A percentile compares a stretch with the other conserved stretches of the same genome.
phyloP scores from a whole-genome alignment of 2,329 filamentous ascomycete species.

The Coniella vitis region DNA sequence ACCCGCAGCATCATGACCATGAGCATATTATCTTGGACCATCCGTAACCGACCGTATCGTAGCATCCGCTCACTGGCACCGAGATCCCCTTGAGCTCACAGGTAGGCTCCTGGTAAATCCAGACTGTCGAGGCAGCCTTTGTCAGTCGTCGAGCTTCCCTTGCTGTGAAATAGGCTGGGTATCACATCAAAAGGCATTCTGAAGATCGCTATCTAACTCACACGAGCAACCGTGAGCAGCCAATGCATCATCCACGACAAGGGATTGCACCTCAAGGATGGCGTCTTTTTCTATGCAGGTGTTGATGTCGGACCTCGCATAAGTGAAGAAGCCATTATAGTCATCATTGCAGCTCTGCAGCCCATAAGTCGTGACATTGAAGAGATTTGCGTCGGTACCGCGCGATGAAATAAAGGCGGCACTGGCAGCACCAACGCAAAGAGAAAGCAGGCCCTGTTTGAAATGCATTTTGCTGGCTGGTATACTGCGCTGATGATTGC shows the following conservation, averaged over 20 bases:
- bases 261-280: constrained; percentile 1
- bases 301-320: neutral
- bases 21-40: neutral
- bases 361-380: neutral
- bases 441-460: neutral
- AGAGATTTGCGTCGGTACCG: neutral
- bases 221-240: neutral
- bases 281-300: constrained; percentile 1
- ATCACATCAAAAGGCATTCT: no score
- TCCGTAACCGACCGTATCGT: neutral
- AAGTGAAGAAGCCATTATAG: neutral
- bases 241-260: neutral
- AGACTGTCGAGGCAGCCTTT: neutral
- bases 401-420: neutral
- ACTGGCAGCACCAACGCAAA: neutral
- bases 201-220: no score
- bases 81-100: neutral
- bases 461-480: neutral
- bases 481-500: no score
- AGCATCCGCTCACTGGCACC: neutral
- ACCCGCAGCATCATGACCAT: neutral
- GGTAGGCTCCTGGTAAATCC: neutral
- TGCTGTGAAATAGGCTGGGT: no score
- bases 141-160: neutral
- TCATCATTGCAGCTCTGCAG: neutral